A percentile compares a stretch with the other conserved stretches of the same genome.
phyloP scores from a whole-genome alignment of 2,329 filamentous ascomycete species.

The Hypoxylon sp. region DNA sequence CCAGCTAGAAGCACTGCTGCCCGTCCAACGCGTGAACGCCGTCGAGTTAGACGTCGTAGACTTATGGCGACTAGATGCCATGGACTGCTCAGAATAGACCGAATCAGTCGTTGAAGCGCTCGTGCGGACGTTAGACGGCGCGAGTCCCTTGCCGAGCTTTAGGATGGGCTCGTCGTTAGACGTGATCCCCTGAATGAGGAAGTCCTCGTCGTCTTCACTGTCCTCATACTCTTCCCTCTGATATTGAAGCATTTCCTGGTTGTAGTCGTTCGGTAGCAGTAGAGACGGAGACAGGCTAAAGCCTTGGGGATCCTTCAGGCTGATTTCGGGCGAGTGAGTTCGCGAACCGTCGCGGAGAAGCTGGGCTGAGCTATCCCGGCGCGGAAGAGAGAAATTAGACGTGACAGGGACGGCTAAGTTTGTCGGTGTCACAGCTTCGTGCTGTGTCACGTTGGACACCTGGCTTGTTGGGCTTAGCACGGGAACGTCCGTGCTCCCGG shows the following conservation, averaged over 20 bases:
- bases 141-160: constrained; percentile 45
- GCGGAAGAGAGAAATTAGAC: constrained; percentile 62
- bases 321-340: constrained; percentile 58
- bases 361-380: constrained; percentile 47
- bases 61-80: constrained; percentile 57
- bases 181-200: constrained; percentile 26
- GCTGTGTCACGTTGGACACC: constrained; percentile 50
- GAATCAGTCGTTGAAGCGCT: constrained; percentile 65
- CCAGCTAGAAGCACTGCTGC: constrained; percentile 55
- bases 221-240: constrained; percentile 46
- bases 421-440: constrained; percentile 57
- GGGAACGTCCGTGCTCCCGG: constrained; percentile 53
- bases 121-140: constrained; percentile 53
- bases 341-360: constrained; percentile 48
- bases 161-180: constrained; percentile 47
- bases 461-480: constrained; percentile 60
- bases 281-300: constrained; percentile 68
- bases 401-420: constrained; percentile 46
- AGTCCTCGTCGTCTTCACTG: constrained; percentile 46
- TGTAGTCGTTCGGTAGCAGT: constrained; percentile 67
- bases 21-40: constrained; percentile 61
- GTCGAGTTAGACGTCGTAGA: constrained; percentile 63
- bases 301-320: constrained; percentile 66
- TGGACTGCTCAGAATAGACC: constrained; percentile 55
- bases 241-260: constrained; percentile 59